A percentile compares a stretch with the other conserved stretches of the same genome.
These are phyloP conservation scores for Entomortierella parvispora DNA, from an alignment of 192 early-diverging fungal genomes.

Conservation along the genomic window DNA sequence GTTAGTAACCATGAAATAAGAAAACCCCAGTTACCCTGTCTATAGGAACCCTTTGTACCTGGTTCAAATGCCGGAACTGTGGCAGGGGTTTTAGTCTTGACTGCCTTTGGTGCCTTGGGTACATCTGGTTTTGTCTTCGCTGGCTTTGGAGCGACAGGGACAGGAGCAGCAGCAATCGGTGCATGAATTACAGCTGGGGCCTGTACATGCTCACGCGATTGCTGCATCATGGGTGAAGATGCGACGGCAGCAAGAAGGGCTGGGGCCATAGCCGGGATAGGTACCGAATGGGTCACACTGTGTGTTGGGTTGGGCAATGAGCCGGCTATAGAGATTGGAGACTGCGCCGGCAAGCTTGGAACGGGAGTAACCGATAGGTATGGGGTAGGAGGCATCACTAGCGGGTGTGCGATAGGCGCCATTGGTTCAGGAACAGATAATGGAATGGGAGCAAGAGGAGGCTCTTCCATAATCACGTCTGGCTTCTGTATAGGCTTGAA, in stretches of 20 bases:
- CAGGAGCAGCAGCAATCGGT: slow-evolving; percentile 21
- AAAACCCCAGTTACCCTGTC: too few relatives aligned
- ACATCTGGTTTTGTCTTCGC: slow-evolving; percentile 36
- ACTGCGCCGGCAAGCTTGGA: background rate
- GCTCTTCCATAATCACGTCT: slow-evolving; percentile 26
- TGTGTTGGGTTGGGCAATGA: background rate
- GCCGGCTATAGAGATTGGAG: background rate
- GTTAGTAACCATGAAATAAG: too few relatives aligned
- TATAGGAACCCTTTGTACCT: too few relatives aligned
- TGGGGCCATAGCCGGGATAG: slow-evolving; percentile 32
- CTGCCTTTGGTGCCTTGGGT: slow-evolving; percentile 26
- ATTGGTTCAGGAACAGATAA: background rate
- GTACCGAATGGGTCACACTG: slow-evolving; percentile 1
- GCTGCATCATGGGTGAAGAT: slow-evolving; percentile 42
- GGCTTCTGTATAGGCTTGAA: slow-evolving; percentile 56
- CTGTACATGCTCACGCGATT: slow-evolving; percentile 33
- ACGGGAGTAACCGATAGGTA: background rate
- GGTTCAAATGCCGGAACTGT: background rate
- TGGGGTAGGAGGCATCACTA: background rate
- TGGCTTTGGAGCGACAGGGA: slow-evolving; percentile 48
- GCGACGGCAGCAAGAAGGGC: slow-evolving; percentile 26
- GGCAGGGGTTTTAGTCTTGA: slow-evolving; percentile 25
- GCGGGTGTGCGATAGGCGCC: background rate
- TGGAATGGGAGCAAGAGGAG: background rate
- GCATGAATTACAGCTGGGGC: background rate